These are phyloP conservation scores for Hyphopichia buzzinii DNA, from an alignment of 1,139 yeast species.

Conservation along the genomic window DNA sequence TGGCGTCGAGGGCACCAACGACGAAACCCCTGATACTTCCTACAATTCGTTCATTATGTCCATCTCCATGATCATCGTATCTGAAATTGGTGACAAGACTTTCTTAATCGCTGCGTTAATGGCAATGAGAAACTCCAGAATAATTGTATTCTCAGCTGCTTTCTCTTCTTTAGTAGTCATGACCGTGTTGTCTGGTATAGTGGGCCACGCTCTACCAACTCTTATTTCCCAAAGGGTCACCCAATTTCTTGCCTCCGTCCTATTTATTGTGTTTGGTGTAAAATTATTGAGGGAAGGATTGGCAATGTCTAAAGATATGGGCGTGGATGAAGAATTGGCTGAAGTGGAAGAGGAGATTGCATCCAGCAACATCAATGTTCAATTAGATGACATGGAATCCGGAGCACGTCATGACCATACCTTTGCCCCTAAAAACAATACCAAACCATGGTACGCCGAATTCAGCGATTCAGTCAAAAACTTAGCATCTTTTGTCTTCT, in stretches of 20 bases:
- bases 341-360: constrained; percentile 96
- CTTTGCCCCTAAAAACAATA: constrained; percentile 7
- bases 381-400: constrained; percentile 55
- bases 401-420: constrained; percentile 30
- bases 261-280: constrained; percentile 82
- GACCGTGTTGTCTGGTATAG: constrained; percentile 87
- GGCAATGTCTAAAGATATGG: constrained; percentile 74
- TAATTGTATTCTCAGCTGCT: constrained; percentile 83
- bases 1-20: constrained; percentile 7
- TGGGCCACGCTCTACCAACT: constrained; percentile 89
- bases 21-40: constrained; percentile 18
- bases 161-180: constrained; percentile 82
- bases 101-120: constrained; percentile 93
- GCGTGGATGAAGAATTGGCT: constrained; percentile 92
- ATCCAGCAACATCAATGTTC: constrained; percentile 52
- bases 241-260: constrained; percentile 72
- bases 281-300: constrained; percentile 78
- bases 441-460: constrained; percentile 25
- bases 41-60: constrained; percentile 62
- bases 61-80: constrained; percentile 81
- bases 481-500: constrained; percentile 61
- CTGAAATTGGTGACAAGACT: constrained; percentile 97
- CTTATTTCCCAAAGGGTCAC: constrained; percentile 78
- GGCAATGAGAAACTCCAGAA: constrained; percentile 92
- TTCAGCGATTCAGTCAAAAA: constrained; percentile 39